Conservation (phyloP, 208 protist species). For the Porcisia hertigi region DNA sequence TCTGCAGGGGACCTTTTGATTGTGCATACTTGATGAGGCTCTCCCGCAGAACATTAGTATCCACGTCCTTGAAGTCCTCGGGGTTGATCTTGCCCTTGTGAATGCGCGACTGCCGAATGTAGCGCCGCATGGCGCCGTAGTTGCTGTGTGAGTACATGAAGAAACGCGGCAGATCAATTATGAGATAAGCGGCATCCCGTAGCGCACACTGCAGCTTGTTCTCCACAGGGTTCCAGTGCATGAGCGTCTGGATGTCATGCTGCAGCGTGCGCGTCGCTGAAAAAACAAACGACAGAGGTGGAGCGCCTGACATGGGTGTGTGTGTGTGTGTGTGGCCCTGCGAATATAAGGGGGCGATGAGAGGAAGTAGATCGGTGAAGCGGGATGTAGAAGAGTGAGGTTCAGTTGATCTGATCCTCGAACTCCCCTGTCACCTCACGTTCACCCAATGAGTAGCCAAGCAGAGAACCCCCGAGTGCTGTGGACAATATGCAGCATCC, state of each 20-base stretch:
- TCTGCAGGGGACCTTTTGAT: constrained; percentile 76
- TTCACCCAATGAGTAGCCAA: background rate
- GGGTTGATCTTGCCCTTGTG: constrained; percentile 87
- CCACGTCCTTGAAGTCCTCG: constrained; percentile 80
- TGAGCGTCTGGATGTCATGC: constrained; percentile 50
- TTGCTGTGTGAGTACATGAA: constrained; percentile 77
- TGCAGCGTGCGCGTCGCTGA: constrained; percentile 34
- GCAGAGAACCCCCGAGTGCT: background rate
- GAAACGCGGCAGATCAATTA: constrained; percentile 71
- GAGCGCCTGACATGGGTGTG: constrained; percentile 18
- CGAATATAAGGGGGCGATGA: background rate
- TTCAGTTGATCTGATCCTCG: background rate
- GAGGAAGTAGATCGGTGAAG: background rate
- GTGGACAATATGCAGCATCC: background rate
- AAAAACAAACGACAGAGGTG: constrained; percentile 35
- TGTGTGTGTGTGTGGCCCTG: background rate
- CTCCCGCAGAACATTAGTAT: constrained; percentile 80
- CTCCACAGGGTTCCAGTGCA: constrained; percentile 53
- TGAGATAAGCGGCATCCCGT: constrained; percentile 64
- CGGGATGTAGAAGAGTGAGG: background rate
- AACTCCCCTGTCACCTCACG: background rate
- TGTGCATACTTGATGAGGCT: constrained; percentile 71
- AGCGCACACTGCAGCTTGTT: constrained; percentile 76
- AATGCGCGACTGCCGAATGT: constrained; percentile 71
- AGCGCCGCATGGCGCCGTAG: constrained; percentile 79